Conservation (phyloP, 1,284 basidiomycete genomes). For the Tilletia horrida region DNA sequence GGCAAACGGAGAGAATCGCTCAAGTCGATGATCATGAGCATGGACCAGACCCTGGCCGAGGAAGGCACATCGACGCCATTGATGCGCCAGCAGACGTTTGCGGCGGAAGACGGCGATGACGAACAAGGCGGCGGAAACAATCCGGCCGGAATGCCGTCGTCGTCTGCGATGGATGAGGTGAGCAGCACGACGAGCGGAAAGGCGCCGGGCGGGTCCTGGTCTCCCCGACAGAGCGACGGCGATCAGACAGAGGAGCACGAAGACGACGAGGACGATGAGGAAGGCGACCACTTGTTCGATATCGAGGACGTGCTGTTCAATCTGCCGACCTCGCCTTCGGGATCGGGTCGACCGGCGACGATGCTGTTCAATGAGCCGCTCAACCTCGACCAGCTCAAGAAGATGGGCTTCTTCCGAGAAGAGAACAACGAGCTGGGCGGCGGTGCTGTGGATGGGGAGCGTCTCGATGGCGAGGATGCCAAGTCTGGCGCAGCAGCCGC, state of each 20-base stretch:
- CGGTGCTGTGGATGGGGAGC: not conserved
- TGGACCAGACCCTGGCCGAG: constrained; percentile 17
- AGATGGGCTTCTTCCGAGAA: constrained; percentile 15
- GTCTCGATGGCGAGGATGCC: constrained; percentile 5
- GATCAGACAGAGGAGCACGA: constrained; percentile 1
- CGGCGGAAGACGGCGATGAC: not conserved
- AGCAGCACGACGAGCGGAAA: constrained; percentile 16
- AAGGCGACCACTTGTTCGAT: constrained; percentile 4
- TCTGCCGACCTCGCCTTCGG: not conserved
- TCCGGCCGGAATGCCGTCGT: not conserved
- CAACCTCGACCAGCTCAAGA: constrained; percentile 8
- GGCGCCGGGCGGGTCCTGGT: constrained; percentile 22
- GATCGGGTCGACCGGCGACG: constrained; percentile 1
- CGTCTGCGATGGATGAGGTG: constrained; percentile 13
- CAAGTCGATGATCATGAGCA: constrained; percentile 14
- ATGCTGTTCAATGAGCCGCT: constrained; percentile 16
- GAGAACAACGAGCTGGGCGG: constrained; percentile 4
- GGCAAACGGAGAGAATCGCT: constrained; percentile 21
- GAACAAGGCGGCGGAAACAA: not conserved
- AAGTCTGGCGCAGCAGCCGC: not conserved
- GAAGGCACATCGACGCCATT: constrained; percentile 2
- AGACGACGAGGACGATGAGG: not conserved
- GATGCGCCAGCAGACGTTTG: constrained; percentile 17
- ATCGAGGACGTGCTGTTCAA: constrained; percentile 18
- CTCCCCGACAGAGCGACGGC: constrained; percentile 17